Evolutionary conservation across 192 early-diverging fungal genomes (phyloP).

Genomic region (Rhizophagus sp.): DNA sequence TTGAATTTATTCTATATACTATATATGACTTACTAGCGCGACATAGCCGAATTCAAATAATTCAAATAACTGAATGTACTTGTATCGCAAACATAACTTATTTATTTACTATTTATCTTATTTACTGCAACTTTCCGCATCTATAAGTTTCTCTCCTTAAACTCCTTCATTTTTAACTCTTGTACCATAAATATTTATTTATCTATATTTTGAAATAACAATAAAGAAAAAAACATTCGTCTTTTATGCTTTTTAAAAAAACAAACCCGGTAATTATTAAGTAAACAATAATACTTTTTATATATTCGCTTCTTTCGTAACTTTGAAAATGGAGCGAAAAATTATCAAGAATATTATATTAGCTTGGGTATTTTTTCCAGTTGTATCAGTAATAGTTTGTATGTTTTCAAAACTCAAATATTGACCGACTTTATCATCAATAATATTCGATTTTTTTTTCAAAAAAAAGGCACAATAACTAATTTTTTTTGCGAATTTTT

Average conservation of each 20-base stretch:
- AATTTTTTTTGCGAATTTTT: not conserved
- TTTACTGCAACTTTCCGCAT: not conserved
- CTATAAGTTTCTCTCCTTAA: not conserved
- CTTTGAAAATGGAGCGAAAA: not conserved
- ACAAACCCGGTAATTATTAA: too few species aligned
- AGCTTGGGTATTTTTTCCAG: slow-evolving; percentile 22
- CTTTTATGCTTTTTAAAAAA: not conserved
- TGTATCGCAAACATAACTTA: not conserved
- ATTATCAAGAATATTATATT: slow-evolving; percentile 1
- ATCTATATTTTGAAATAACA: not conserved
- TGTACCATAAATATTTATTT: not conserved
- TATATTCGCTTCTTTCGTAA: too few species aligned
- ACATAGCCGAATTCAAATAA: not conserved
- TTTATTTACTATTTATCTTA: not conserved
- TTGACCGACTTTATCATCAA: not conserved
- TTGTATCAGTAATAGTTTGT: not conserved
- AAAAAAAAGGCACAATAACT: not conserved
- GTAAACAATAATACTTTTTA: too few species aligned
- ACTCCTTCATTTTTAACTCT: not conserved
- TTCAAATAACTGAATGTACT: not conserved
- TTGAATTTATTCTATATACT: slow-evolving; percentile 22
- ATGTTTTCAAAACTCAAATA: not conserved
- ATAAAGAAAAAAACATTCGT: not conserved
- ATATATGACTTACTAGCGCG: slow-evolving; percentile 2
- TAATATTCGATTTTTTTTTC: too few species aligned